Evolutionary conservation across 1,284 basidiomycete species (phyloP).

Genomic region (Tylopilus sp.): DNA sequence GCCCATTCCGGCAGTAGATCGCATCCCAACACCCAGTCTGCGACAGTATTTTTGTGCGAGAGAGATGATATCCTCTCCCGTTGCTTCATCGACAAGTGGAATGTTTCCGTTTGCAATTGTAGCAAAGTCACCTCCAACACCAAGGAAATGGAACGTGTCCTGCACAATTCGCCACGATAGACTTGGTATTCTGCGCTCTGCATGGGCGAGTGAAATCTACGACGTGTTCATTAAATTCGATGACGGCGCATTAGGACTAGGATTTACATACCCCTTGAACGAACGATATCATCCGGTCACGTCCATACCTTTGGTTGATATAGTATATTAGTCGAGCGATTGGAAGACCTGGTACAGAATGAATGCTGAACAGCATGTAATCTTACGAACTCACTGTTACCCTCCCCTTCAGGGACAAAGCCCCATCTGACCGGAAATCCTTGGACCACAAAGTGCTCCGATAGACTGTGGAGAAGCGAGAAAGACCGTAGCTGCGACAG

Average conservation of each 20-base stretch:
- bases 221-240: not conserved
- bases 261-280: constrained; percentile 47
- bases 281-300: constrained; percentile 59
- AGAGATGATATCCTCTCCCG: constrained; percentile 34
- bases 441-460: constrained; percentile 68
- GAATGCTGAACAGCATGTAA: constrained; percentile 1
- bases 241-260: not conserved
- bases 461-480: constrained; percentile 58
- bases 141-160: constrained; percentile 42
- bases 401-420: constrained; percentile 69
- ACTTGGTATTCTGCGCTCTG: constrained; percentile 32
- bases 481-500: constrained; percentile 61
- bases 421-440: constrained; percentile 80
- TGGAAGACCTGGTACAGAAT: constrained; percentile 45
- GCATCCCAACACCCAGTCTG: constrained; percentile 44
- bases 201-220: constrained; percentile 39
- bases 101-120: constrained; percentile 39
- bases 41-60: constrained; percentile 49
- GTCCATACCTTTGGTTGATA: constrained; percentile 60
- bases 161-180: constrained; percentile 47
- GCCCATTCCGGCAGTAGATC: constrained; percentile 37
- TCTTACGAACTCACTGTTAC: constrained; percentile 44
- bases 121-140: constrained; percentile 35
- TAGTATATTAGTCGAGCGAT: constrained; percentile 76
- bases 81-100: constrained; percentile 17